These are phyloP conservation scores for Aspergillus pseudonomiae DNA, from an alignment of 2,329 filamentous ascomycete genomes.

Conservation along the genomic window DNA sequence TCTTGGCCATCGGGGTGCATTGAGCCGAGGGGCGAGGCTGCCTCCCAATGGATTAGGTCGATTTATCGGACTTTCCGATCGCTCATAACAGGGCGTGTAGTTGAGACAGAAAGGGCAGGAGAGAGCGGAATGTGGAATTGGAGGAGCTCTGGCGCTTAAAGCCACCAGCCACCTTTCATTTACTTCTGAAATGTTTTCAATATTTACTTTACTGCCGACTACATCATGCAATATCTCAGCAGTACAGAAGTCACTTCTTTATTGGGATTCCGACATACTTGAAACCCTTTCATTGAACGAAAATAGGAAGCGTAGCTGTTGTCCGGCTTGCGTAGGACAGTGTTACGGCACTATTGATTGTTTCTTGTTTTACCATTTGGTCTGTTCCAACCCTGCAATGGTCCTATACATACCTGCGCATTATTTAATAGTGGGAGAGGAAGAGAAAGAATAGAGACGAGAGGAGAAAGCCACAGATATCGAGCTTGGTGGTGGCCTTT, in stretches of 20 bases:
- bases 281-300: background rate
- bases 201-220: too few species aligned
- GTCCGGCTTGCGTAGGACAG: too few species aligned
- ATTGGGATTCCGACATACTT: background rate
- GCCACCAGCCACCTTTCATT: background rate
- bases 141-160: background rate
- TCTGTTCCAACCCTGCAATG: background rate
- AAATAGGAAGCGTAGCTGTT: too few species aligned
- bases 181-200: background rate
- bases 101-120: background rate
- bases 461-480: background rate
- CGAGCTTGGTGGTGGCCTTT: too few species aligned
- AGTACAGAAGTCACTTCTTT: background rate
- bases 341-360: too few species aligned
- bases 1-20: background rate
- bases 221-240: background rate
- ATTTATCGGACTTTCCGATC: background rate
- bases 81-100: fast-evolving
- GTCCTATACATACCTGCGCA: too few species aligned
- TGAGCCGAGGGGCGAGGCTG: background rate
- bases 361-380: background rate
- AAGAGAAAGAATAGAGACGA: background rate
- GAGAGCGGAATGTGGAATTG: too few species aligned
- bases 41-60: background rate
- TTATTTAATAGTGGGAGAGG: too few species aligned